Base-by-base conservation (phyloP, 1,139 yeast genomes). In the Saccharomycopsis hybrid region DNA sequence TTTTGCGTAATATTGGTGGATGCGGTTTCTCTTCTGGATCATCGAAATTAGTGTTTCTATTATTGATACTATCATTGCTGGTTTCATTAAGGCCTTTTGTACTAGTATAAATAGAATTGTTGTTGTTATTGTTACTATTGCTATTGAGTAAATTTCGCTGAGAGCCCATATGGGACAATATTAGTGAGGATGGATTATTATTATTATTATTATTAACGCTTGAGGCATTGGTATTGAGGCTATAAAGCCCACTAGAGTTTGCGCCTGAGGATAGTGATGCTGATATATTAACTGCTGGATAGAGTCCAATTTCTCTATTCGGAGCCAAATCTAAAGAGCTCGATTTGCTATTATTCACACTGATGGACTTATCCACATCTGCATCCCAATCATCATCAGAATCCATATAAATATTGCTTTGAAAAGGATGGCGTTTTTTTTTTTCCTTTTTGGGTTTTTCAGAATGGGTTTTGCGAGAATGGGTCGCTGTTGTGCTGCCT, bases 311-410 rank as follows among this genome's bases (percentile, higher is more conserved):
- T 32, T 28, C 43, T 9, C 39, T 36, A n/a, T n/a, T n/a, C n/a
- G n/a, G n/a, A n/a, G 39, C 5, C 5, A 36, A 7, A 8, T 36
- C 39, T 13, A 36, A 36, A 9, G 39, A 36, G 18, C 24, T 36
- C 24, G n/a, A 13, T 8, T 36, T 36, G 24, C 39, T 36, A 13
- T 36, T 13, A n/a, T n/a, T n/a, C n/a, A n/a, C n/a, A 5, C 18
- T 8, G 39, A 36, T 36, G 5, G 39, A 36, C 18, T 13, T 36
- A 32, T 44, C 48, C 2, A 44, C 51, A 39, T 81, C 85, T 3
- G 95, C 94, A 62, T 88, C 90, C 97, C 96, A 89, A 65, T 88
- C 96, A 59, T 85, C 95, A 62, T 88, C 96, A 46, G 81, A 65
- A 60, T 86, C 95, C 25, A 76, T 68, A 57, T 78, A 80, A 50